Evolutionary conservation across 306 rosid genomes (phyloP), one percentile per base, ranked within the genome.

Genomic region (Ammopiptanthus mongolicus): DNA sequence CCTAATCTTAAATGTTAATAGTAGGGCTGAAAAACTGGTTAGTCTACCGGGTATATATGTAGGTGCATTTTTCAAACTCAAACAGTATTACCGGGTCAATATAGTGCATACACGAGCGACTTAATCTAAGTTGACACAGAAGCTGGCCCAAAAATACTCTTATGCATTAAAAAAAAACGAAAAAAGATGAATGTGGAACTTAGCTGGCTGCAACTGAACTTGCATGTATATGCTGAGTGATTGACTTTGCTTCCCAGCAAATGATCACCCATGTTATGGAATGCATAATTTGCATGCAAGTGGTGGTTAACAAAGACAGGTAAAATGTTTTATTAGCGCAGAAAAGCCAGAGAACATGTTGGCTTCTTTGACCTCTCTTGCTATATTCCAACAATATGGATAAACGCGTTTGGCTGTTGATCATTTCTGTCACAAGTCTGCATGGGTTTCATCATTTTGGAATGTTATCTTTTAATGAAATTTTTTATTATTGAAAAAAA

Each of bases 311-410:
- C 1, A 62, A 75, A 63, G 9, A 34, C 11, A 21, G 7, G 64
- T 8, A 13, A 48, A 13, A 37, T 5, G 13, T 58, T 72, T 58
- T 58, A 73, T 73, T 58, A 58, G 15, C 31, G 29, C 31, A 58
- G 3, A 58, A n/a, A 58, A 42, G 44, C 46, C 77, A 72, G 31
- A 57, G 31, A 73, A 73, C 57, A 57, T 72, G 67, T 72, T 41
- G 36, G 29, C 67, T 25, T 57, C 57, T 15, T 42, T 57, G 46
- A 57, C 77, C 44, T 25, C 14, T 10, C 37, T 71, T 37, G 13
- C 29, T 31, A n/a, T 29, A 1, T 22, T n/a, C 25, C 23, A 15
- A 23, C 3, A 55, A 21, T n/a, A n/a, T n/a, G 22, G 8, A 69
- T 51, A 3, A 2, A 22, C 55, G 9, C 34, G 9, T 10, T 10